Evolutionary conservation across 208 protist genomes (phyloP), one percentile per base, ranked within the genome.

Genomic region (Leishmania guyanensis): DNA sequence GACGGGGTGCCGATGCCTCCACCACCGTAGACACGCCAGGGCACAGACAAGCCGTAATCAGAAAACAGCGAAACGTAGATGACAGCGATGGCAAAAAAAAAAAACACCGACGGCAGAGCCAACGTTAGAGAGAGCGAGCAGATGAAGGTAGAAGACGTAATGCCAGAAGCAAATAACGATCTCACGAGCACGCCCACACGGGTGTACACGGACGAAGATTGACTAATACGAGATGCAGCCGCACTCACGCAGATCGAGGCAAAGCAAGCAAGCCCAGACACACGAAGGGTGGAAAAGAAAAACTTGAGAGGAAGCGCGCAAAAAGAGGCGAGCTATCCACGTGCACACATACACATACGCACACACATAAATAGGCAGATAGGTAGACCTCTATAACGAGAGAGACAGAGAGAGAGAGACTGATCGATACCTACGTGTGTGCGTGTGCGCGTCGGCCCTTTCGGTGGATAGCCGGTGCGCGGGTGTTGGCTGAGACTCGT

Each of bases 61-160:
- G 68, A 39, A 70, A 36, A 10, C n/a, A 69, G 72, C 9, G 76
- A 81, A 75, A 79, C 54, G 46, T 26, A 12, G 26, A 54, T 48
- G 26, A 73, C 14, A 50, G 20, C 5, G 39, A 50, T 16, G 68
- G 46, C 43, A 51, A 16, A 51, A 29, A 12, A 33, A 33, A n/a
- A n/a, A 33, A n/a, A 8, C 29, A 73, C 46, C 39, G 46, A 51
- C 26, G 46, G 2, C 68, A 29, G 22, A 17, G 46, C 5, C 46
- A 20, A 6, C 26, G 29, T 58, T 58, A 50, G 17, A 75, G 66
- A 60, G 50, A 65, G 69, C 33, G 33, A 29, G 68, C 22, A 29
- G 26, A 73, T 29, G 43, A 62, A 80, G 60, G 48, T 10, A 1
- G 69, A 43, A 26, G 64, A 39, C 8, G 39, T 64, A 68, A 39